phyloP scores from a whole-genome alignment of 1,284 basidiomycete genomes.

The Sanghuangporus weigelae region DNA sequence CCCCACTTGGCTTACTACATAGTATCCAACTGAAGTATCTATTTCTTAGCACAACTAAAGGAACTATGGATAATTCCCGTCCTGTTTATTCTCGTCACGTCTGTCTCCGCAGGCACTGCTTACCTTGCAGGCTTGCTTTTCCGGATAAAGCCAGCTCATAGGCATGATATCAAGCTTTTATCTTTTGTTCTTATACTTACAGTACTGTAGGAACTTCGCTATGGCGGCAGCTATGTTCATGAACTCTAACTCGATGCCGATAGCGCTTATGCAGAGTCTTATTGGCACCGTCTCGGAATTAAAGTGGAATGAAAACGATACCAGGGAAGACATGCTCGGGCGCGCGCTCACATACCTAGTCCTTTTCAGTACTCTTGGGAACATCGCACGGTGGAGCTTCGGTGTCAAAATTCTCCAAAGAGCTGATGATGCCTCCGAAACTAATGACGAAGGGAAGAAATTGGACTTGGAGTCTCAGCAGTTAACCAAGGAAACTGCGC shows the following conservation, averaged over 20 bases:
- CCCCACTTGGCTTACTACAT: not conserved
- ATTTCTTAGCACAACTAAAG: conserved; percentile 60
- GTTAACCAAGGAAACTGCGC: not conserved
- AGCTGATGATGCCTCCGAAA: conserved; percentile 44
- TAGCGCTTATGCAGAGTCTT: conserved; percentile 90
- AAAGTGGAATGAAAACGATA: conserved; percentile 80
- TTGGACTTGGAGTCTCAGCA: not conserved
- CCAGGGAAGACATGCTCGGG: conserved; percentile 83
- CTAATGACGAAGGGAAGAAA: not conserved
- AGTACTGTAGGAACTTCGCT: conserved; percentile 63
- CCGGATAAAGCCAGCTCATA: conserved; percentile 55
- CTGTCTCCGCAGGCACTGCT: conserved; percentile 53
- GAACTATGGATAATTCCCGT: conserved; percentile 93
- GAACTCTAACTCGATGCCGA: conserved; percentile 91
- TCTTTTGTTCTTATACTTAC: not conserved
- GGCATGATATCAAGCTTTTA: conserved; percentile 31
- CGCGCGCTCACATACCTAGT: conserved; percentile 90
- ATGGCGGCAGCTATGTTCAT: conserved; percentile 85
- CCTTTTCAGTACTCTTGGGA: conserved; percentile 88
- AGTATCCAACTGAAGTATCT: not conserved
- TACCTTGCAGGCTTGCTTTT: conserved; percentile 45
- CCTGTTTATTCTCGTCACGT: conserved; percentile 69
- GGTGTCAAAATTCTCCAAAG: conserved; percentile 74
- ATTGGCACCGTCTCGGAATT: conserved; percentile 81
- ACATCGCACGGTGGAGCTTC: conserved; percentile 58